Base-by-base conservation (phyloP, 2,329 filamentous ascomycete genomes). In the Aspergillus nomiae region DNA sequence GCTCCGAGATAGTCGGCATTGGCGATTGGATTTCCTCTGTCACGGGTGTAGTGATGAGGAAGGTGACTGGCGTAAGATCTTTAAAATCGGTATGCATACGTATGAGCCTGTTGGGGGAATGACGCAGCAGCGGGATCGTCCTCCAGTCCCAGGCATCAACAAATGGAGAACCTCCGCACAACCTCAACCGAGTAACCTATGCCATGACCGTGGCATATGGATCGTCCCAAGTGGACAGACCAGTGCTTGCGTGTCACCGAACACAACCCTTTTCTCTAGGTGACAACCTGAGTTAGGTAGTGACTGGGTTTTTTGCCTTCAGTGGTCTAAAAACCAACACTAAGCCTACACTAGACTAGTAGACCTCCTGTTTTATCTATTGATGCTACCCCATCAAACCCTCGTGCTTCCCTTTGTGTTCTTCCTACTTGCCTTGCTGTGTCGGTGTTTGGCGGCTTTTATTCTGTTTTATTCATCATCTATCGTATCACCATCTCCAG, bases 31-130 rank as follows among this genome's bases (percentile, higher is more conserved):
- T 36, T 41, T 46, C 21, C 26, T 62, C 36, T 55, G 14, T 51
- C 19, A 26, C 21, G 57, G 56, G 59, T 58, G 56, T 34, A 54
- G 32, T 58, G 60, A 58, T 45, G 57, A 50, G 53, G 54, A 60
- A 55, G 53, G 34, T 34, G 56, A 45, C 34, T 43, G 26, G 46
- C 19, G 38, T 46, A 36, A 55, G 32, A 55, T 55, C 51, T 38
- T 55, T 55, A 55, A 55, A 55, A 21, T 38, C 32, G 51, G 28
- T 10, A 38, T 55, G 51, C 51, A 55, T 55, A 55, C 51, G 51
- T 54, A 36, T 14, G 51, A 34, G 30, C 51, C 21, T 8, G 51
- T 55, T 55, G 21, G 32, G 24, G 24, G 51, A 24, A 32, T 55
- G 51, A 55, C 51, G 32, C 51, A 55, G 28, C 51, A 36, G 30